Evolutionary conservation across 2,329 filamentous ascomycete genomes (phyloP), one percentile per base, ranked within the genome.

Genomic region (Epichloe festucae): DNA sequence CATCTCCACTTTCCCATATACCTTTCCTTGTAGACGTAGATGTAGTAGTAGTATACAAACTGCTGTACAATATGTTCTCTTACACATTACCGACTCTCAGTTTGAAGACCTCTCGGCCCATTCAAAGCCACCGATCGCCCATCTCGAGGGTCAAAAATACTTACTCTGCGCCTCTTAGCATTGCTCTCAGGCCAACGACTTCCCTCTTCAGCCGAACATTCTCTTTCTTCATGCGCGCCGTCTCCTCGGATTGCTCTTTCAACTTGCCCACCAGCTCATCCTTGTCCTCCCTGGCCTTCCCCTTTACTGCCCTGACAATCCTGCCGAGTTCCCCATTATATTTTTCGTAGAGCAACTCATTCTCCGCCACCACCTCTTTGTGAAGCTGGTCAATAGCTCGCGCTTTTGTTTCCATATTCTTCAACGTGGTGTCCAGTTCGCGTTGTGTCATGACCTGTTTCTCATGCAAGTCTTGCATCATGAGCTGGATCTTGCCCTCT

Each of bases 281-380:
- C 59, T 87, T 86, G 11, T 87, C 88, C 42, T 88, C 85, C 47
- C 85, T 84, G 4, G 81, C 79, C 57, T 84, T 84, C 54, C 79
- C 79, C 65, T 81, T 81, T 46, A 93, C 75, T 41, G 84, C 87
- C 65, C 81, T 85, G 43, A 89, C 75, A 54, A 96, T 87, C 71
- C 86, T 89, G 59, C 81, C 85, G 46, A 97, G 71, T 69, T 96
- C 91, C n/a, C 82, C 79, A 61, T 96, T 95, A 73, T 96, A 95
- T 54, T 84, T 84, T 58, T 91, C 86, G 66, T 96, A 96, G 51
- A 97, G 74, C 34, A 91, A 79, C 69, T 96, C 90, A 60, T 96
- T 97, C 72, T 97, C 91, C 0, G 88, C 87, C 59, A 83, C 89
- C 15, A 84, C 80, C 62, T 95, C 89, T 57, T 88, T 86, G 70